Evolutionary conservation across 768 basidiomycete genomes (phyloP), one percentile per base, ranked within the genome.

Genomic region (Mycena epipterygia): DNA sequence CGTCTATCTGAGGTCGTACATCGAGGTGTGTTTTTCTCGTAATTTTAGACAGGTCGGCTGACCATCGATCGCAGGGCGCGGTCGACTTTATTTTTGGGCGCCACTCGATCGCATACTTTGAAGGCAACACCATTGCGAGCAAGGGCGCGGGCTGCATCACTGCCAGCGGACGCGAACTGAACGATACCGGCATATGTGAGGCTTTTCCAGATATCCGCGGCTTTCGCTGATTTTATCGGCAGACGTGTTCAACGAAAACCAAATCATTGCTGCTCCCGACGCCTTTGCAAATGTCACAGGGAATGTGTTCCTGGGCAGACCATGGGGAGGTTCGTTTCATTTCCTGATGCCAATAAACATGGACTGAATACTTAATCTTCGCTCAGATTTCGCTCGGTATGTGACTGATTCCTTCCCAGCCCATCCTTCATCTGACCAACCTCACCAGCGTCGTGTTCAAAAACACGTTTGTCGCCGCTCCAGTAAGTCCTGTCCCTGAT

Each of bases 31-130:
- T 44, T 8, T 29, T 29, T 21, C 29, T 49, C 52, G n/a, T 57
- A 27, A 17, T 9, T 41, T 27, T 42, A 23, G 4, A 19, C n/a
- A 11, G 46, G 9, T 44, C 41, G 5, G 66, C 41, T 67, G 46
- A 67, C 37, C 59, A 32, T n/a, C n/a, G n/a, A 29, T 51, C 44
- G 8, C 25, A 46, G 70, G 73, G 73, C 25, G 78, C 77, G 4
- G 73, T 76, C 25, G 78, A 79, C 53, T 79, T 76, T 67, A 79
- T 79, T 30, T 79, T 79, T 57, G 79, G 79, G 12, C 76, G 73
- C 37, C 72, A 67, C 33, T 73, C 76, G 7, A 74, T 73, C 37
- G 78, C 76, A 1, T 79, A 79, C 52, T 79, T 80, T 30, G 76
- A 77, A 33, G 67, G 76, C 4, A 79, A 77, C 66, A 78, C 77